Conservation (phyloP, 768 basidiomycete species). For the Suillus subalutaceus region DNA sequence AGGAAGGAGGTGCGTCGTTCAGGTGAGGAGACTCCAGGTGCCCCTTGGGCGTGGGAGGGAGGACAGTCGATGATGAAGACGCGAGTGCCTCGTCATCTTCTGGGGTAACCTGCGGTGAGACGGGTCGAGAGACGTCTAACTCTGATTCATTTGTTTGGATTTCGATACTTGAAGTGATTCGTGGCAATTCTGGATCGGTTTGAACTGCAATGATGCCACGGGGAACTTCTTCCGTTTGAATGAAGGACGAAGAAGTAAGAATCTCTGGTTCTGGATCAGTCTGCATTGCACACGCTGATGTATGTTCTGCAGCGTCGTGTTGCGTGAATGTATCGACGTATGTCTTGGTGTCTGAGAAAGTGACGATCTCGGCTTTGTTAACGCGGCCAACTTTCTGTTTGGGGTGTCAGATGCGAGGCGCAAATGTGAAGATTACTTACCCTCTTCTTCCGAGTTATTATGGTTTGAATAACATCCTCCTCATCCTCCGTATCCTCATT, state of each 20-base stretch:
- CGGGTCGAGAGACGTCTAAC: constrained; percentile 41
- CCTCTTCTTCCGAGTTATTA: constrained; percentile 83
- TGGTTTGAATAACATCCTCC: constrained; percentile 78
- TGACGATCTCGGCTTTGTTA: constrained; percentile 45
- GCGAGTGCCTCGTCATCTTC: constrained; percentile 58
- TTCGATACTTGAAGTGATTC: constrained; percentile 52
- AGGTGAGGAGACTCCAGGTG: constrained; percentile 29
- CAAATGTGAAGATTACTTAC: constrained; percentile 37
- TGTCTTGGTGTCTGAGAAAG: constrained; percentile 66
- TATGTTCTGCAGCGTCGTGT: constrained; percentile 62
- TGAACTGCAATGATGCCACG: constrained; percentile 36
- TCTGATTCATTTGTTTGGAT: constrained; percentile 58
- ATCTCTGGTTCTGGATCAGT: constrained; percentile 63
- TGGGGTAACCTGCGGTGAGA: constrained; percentile 40
- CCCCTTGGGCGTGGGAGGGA: constrained; percentile 71
- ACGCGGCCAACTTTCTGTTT: constrained; percentile 69
- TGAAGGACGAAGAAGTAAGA: constrained; percentile 47
- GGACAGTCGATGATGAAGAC: constrained; percentile 73
- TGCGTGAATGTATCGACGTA: constrained; percentile 77
- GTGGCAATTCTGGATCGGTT: constrained; percentile 41
- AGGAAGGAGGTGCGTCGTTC: constrained; percentile 72
- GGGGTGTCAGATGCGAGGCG: constrained; percentile 14
- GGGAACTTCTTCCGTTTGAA: constrained; percentile 54
- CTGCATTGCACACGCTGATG: constrained; percentile 50
- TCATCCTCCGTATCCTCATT: constrained; percentile 62